Conservation (phyloP, 2,329 filamentous ascomycete genomes). For the Aspergillus ochraceoroseus region DNA sequence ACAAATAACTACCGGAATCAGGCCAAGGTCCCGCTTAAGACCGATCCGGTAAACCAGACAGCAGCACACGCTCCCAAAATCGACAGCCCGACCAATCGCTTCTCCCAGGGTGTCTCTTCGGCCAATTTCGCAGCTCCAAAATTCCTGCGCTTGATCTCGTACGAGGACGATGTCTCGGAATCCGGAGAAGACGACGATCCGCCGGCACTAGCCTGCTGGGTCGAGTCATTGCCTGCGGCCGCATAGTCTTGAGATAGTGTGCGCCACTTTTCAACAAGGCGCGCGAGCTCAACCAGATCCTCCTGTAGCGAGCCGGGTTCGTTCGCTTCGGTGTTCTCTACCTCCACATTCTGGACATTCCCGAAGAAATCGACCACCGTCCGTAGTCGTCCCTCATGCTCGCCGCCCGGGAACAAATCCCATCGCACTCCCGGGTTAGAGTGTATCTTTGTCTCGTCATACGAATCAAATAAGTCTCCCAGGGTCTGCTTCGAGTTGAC, state of each 20-base stretch:
- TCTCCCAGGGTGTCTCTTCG: constrained; percentile 63
- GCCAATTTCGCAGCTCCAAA: constrained; percentile 55
- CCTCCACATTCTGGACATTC: constrained; percentile 94
- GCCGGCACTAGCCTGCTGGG: constrained; percentile 14
- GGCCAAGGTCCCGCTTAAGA: constrained; percentile 26
- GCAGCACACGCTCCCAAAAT: constrained; percentile 36
- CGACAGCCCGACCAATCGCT: constrained; percentile 35
- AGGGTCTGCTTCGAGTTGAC: constrained; percentile 82
- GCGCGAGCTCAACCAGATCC: constrained; percentile 69
- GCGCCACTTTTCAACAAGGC: constrained; percentile 52
- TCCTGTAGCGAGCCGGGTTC: constrained; percentile 54
- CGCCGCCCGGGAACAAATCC: constrained; percentile 87
- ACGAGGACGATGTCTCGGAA: constrained; percentile 11
- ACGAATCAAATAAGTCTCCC: constrained; percentile 92
- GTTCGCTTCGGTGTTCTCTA: constrained; percentile 59
- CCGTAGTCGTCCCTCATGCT: constrained; percentile 68
- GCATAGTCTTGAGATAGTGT: constrained; percentile 35
- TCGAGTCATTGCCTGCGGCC: constrained; percentile 24
- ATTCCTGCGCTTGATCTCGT: constrained; percentile 37
- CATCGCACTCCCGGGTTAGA: constrained; percentile 87
- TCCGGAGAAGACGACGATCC: constrained; percentile 4
- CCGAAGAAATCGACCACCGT: constrained; percentile 96
- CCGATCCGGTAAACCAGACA: constrained; percentile 36
- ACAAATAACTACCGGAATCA: too few relatives aligned
- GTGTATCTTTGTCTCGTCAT: constrained; percentile 91